These are phyloP conservation scores for Keithomyces neogunnii DNA, from an alignment of 2,329 filamentous ascomycete species.

Conservation along the genomic window DNA sequence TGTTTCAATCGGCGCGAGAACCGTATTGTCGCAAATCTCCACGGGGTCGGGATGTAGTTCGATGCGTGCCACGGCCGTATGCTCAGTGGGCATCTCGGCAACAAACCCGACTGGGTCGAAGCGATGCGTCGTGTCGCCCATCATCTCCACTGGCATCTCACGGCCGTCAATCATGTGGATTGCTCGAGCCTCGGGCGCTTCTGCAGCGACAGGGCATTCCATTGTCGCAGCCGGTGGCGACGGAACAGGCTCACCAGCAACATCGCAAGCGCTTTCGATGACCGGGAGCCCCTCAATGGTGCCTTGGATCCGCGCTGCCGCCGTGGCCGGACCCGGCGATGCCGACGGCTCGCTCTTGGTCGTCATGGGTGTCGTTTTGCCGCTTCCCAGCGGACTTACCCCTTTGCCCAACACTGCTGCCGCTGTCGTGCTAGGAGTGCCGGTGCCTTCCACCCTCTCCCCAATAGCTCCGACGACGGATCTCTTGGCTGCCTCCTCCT, in stretches of 20 bases:
- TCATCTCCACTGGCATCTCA: slow-evolving; percentile 19
- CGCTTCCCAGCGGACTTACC: slow-evolving; percentile 21
- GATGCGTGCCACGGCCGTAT: slow-evolving; percentile 29
- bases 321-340: background rate
- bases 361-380: slow-evolving; percentile 19
- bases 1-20: slow-evolving; percentile 28
- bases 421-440: background rate
- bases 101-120: slow-evolving; percentile 35
- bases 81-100: slow-evolving; percentile 38
- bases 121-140: slow-evolving; percentile 11
- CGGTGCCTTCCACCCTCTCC: slow-evolving; percentile 9
- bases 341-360: slow-evolving; percentile 9
- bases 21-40: slow-evolving; percentile 33
- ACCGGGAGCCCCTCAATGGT: background rate
- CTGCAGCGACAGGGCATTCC: background rate
- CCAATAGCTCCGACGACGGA: slow-evolving; percentile 13
- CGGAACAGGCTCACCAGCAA: slow-evolving; percentile 8
- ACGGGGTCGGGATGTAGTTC: slow-evolving; percentile 36
- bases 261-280: background rate
- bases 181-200: slow-evolving; percentile 6
- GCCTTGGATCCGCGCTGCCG: background rate
- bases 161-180: slow-evolving; percentile 26
- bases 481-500: slow-evolving; percentile 18
- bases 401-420: slow-evolving; percentile 9
- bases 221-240: slow-evolving; percentile 1